phyloP scores from a whole-genome alignment of 2,329 filamentous ascomycete species.

The Fusarium denticulatum region DNA sequence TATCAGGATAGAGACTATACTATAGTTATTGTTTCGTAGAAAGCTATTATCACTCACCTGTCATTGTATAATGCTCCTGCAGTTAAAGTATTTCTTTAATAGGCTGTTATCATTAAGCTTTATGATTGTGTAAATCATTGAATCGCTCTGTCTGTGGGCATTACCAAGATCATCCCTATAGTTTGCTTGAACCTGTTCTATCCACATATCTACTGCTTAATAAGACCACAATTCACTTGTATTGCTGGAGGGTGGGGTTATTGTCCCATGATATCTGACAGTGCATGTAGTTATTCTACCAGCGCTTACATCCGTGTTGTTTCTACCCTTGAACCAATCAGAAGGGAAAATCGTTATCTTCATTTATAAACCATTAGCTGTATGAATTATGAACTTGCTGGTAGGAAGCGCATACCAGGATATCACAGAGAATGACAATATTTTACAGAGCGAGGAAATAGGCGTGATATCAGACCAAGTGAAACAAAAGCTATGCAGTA shows the following conservation, averaged over 20 bases:
- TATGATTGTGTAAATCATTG: background rate
- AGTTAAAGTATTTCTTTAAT: background rate
- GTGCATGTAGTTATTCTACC: background rate
- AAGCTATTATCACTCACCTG: fast-evolving
- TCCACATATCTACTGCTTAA: background rate
- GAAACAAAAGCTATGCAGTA: background rate
- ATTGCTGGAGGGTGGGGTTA: background rate
- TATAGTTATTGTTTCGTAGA: too few species aligned
- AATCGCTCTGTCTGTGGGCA: background rate
- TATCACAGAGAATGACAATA: fast-evolving
- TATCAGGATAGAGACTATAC: too few species aligned
- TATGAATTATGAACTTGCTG: background rate
- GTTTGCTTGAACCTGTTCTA: background rate
- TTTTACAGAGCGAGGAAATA: fast-evolving
- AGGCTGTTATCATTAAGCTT: background rate
- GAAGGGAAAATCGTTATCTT: background rate
- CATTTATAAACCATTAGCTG: background rate
- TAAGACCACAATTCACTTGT: too few species aligned
- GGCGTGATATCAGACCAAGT: background rate
- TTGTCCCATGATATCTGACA: background rate
- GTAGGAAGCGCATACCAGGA: background rate
- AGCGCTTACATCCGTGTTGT: background rate
- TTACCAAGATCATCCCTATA: background rate
- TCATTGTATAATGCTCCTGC: background rate
- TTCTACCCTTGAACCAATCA: background rate